These are phyloP conservation scores for Astragalus glycyphyllos DNA, from an alignment of 306 rosid genomes.

Conservation along the genomic window DNA sequence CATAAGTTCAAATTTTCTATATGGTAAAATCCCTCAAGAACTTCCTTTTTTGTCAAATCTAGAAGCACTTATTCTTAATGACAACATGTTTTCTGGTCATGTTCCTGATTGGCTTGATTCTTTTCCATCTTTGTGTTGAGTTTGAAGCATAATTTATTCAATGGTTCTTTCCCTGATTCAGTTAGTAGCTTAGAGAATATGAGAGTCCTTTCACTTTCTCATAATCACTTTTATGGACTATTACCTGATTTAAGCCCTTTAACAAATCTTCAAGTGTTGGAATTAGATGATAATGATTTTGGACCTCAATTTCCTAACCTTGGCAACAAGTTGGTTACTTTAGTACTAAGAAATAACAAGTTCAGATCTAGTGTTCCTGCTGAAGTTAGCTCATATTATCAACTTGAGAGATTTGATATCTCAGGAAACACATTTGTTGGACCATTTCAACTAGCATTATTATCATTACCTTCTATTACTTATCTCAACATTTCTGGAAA, in stretches of 20 bases:
- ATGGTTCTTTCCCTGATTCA: conserved; percentile 71
- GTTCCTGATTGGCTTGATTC: conserved; percentile 68
- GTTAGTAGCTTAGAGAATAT: conserved; percentile 62
- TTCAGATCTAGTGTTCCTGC: conserved; percentile 76
- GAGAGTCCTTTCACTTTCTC: conserved; percentile 75
- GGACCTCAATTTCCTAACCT: conserved; percentile 85
- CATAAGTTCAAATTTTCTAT: conserved; percentile 79
- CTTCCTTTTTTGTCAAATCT: conserved; percentile 63
- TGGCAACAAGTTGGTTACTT: conserved; percentile 72
- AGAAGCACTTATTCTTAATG: conserved; percentile 79
- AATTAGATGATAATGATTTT: conserved; percentile 75
- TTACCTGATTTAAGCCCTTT: conserved; percentile 78
- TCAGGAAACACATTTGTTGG: conserved; percentile 79
- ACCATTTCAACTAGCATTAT: conserved; percentile 63
- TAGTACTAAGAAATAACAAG: conserved; percentile 70
- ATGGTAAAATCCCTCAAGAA: conserved; percentile 73
- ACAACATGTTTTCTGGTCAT: conserved; percentile 71
- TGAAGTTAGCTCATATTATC: conserved; percentile 65
- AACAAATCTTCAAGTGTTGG: conserved; percentile 88
- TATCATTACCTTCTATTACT: conserved; percentile 76
- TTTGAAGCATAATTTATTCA: conserved; percentile 69
- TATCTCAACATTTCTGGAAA: conserved; percentile 78
- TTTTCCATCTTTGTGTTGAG: conserved; percentile 67
- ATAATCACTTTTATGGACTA: conserved; percentile 66
- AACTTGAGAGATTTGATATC: conserved; percentile 69